A percentile compares a stretch with the other conserved stretches of the same genome.
Evolutionary conservation across 1,139 yeast genomes (phyloP).

Genomic region (Lizanozyma gosingica): DNA sequence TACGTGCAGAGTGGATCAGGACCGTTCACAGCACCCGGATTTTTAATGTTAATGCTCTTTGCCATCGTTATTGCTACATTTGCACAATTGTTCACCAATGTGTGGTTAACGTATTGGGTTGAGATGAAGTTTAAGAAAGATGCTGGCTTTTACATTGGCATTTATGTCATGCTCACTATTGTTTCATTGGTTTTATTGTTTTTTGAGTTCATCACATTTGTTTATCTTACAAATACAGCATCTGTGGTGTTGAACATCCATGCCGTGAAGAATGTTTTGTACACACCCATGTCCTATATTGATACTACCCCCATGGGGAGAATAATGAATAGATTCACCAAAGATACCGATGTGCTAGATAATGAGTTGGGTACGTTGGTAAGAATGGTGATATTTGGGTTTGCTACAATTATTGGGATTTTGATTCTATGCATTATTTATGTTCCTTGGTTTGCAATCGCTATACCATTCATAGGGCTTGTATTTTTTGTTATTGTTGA

Average conservation of each 20-base stretch:
- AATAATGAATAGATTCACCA: conserved; percentile 55
- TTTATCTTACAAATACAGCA: conserved; percentile 43
- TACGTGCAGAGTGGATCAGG: conserved; percentile 45
- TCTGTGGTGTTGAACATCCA: conserved; percentile 33
- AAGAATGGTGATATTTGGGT: conserved; percentile 40
- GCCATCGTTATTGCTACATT: conserved; percentile 17
- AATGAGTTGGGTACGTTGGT: conserved; percentile 59
- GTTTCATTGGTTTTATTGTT: conserved; percentile 24
- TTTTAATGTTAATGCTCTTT: conserved; percentile 11
- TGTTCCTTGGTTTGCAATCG: conserved; percentile 73
- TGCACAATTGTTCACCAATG: conserved; percentile 27
- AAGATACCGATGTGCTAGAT: conserved; percentile 78
- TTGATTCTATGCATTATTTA: conserved; percentile 60
- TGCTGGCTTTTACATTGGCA: conserved; percentile 22
- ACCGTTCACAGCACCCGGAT: not conserved
- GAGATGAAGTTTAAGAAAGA: conserved; percentile 18
- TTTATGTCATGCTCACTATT: conserved; percentile 24
- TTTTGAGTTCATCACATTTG: conserved; percentile 37
- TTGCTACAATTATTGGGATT: conserved; percentile 52
- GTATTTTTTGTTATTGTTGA: conserved; percentile 43
- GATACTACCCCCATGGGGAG: conserved; percentile 58
- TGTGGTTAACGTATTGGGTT: conserved; percentile 34
- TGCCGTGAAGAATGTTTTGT: conserved; percentile 32
- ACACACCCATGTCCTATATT: conserved; percentile 50
- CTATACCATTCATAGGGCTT: conserved; percentile 47